Evolutionary conservation across 2,329 filamentous ascomycete species (phyloP).

Genomic region (Amylocarpus encephaloides): DNA sequence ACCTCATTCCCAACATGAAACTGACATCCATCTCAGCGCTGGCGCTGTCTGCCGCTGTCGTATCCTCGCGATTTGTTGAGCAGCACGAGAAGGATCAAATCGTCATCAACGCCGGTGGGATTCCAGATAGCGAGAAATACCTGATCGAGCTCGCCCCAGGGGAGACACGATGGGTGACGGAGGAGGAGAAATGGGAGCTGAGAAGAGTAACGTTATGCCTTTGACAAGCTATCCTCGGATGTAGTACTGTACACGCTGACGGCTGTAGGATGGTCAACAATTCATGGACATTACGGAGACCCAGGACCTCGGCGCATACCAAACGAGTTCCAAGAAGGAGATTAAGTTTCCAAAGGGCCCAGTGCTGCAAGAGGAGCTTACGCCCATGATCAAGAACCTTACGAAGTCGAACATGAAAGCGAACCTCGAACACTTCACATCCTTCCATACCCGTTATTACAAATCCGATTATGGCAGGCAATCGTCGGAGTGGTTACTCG

Average conservation of each 20-base stretch:
- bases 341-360: constrained; percentile 60
- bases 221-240: not conserved
- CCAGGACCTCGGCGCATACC: constrained; percentile 51
- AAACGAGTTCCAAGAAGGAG: constrained; percentile 39
- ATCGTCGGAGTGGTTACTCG: constrained; percentile 81
- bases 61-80: constrained; percentile 52
- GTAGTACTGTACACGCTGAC: not conserved
- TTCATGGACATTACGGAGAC: constrained; percentile 94
- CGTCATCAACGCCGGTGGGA: constrained; percentile 36
- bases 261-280: constrained; percentile 64
- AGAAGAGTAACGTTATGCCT: constrained; percentile 66
- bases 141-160: constrained; percentile 82
- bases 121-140: constrained; percentile 46
- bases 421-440: constrained; percentile 72
- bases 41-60: constrained; percentile 46
- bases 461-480: constrained; percentile 71
- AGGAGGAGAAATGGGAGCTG: constrained; percentile 92
- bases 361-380: constrained; percentile 58
- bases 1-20: constrained; percentile 39
- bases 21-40: constrained; percentile 42
- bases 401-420: constrained; percentile 69
- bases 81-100: constrained; percentile 44
- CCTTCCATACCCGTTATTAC: constrained; percentile 78
- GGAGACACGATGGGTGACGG: constrained; percentile 79
- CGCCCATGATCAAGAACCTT: constrained; percentile 60